These are phyloP conservation scores for Elsinoe fawcettii DNA, from an alignment of 2,329 filamentous ascomycete species.

Conservation along the genomic window DNA sequence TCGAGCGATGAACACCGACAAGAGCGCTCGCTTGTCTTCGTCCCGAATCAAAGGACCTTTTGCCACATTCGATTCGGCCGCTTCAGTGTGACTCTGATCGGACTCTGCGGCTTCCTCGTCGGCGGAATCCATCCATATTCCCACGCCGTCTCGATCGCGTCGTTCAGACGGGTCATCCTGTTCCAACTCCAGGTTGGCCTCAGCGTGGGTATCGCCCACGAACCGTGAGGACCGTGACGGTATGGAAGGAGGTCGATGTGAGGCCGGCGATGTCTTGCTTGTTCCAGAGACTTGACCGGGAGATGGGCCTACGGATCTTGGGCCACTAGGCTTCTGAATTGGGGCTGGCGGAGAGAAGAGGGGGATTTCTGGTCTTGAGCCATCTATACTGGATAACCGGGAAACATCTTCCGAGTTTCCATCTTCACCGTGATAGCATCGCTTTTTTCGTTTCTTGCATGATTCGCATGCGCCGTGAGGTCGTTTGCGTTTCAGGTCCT, in stretches of 20 bases:
- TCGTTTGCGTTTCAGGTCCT: slow-evolving; percentile 38
- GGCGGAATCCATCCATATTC: slow-evolving; percentile 30
- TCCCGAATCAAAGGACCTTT: slow-evolving; percentile 29
- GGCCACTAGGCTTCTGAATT: background rate
- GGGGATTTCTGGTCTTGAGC: background rate
- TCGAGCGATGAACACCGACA: slow-evolving; percentile 40
- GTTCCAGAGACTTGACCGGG: background rate
- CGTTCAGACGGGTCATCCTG: slow-evolving; percentile 18
- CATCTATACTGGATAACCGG: slow-evolving; percentile 3
- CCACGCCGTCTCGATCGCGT: slow-evolving; percentile 26
- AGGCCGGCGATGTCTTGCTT: background rate
- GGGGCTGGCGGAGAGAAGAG: background rate
- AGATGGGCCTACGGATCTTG: background rate
- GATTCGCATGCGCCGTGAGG: slow-evolving; percentile 38
- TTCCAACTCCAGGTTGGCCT: slow-evolving; percentile 37
- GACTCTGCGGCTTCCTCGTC: slow-evolving; percentile 24
- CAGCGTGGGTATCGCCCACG: slow-evolving; percentile 40
- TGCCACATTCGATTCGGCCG: slow-evolving; percentile 24
- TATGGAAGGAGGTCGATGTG: slow-evolving; percentile 18
- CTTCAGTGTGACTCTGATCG: slow-evolving; percentile 17
- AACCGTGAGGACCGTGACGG: slow-evolving; percentile 35
- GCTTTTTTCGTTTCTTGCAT: slow-evolving; percentile 38
- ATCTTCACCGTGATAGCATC: slow-evolving; percentile 17
- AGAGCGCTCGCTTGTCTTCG: slow-evolving; percentile 31
- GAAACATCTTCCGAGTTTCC: background rate